Conservation (phyloP, 352 stramenopile genomes). For the Aphanomyces cochlioides region DNA sequence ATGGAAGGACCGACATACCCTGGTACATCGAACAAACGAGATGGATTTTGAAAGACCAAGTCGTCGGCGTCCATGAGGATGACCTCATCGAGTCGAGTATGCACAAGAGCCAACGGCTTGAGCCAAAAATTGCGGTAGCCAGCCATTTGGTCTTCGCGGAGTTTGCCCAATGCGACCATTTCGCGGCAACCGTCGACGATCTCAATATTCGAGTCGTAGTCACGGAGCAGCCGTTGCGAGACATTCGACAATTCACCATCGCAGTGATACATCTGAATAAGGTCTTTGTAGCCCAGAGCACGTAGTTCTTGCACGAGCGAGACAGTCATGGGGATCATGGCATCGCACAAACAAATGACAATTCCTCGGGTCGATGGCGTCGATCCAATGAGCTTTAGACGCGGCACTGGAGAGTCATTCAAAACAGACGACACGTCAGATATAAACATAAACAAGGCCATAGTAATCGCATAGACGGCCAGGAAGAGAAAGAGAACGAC, state of each 20-base stretch:
- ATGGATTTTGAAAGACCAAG: slow-evolving; percentile 47
- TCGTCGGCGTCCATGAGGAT: slow-evolving; percentile 57
- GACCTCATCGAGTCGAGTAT: slow-evolving; percentile 47
- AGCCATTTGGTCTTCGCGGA: slow-evolving; percentile 7
- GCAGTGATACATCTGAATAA: slow-evolving; percentile 45
- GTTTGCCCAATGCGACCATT: slow-evolving; percentile 4
- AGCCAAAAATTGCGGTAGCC: slow-evolving; percentile 26
- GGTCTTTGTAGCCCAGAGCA: slow-evolving; percentile 40
- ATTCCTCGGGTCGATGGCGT: neutral
- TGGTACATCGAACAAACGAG: slow-evolving; percentile 37
- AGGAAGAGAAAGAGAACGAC: too few species aligned
- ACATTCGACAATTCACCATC: slow-evolving; percentile 34
- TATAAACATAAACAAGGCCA: too few species aligned
- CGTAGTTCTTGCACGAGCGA: slow-evolving; percentile 43
- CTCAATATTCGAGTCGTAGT: slow-evolving; percentile 8
- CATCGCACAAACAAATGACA: slow-evolving; percentile 35
- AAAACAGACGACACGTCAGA: too few species aligned
- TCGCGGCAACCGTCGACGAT: slow-evolving; percentile 27
- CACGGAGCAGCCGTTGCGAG: slow-evolving; percentile 33
- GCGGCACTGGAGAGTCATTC: too few species aligned
- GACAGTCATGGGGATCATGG: slow-evolving; percentile 36
- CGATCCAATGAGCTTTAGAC: too few species aligned
- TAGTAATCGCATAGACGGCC: too few species aligned
- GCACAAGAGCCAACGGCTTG: slow-evolving; percentile 39
- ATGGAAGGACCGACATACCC: neutral